Evolutionary conservation across 2,329 filamentous ascomycete genomes (phyloP).

Genomic region (Xylariaceae sp.): DNA sequence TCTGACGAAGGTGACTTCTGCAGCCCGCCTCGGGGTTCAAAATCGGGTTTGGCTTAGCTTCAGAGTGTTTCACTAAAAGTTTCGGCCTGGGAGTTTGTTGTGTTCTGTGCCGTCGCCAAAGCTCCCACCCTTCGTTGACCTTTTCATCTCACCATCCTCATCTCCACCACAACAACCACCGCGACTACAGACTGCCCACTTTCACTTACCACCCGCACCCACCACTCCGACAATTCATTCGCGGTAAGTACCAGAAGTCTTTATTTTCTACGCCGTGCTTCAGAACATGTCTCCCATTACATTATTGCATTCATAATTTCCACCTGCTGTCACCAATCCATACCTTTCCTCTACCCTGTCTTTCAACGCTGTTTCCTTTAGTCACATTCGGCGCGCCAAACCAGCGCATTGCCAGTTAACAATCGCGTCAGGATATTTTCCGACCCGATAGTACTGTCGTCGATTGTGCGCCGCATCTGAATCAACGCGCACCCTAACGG

Average conservation of each 20-base stretch:
- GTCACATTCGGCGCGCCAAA: background rate
- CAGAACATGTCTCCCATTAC: background rate
- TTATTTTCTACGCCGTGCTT: background rate
- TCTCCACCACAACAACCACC: background rate
- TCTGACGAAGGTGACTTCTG: conserved; percentile 25
- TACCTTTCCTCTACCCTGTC: background rate
- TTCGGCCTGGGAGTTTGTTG: conserved; percentile 16
- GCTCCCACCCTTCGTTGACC: conserved; percentile 3
- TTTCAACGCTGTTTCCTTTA: background rate
- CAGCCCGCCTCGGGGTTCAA: conserved; percentile 21
- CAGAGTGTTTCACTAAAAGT: conserved; percentile 27
- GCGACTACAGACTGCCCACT: no score
- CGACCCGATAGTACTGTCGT: background rate
- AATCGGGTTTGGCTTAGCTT: conserved; percentile 23
- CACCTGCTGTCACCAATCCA: background rate
- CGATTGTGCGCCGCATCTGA: background rate
- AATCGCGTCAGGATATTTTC: background rate
- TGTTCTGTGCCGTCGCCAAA: conserved; percentile 8
- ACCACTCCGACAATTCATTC: no score
- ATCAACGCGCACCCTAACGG: background rate
- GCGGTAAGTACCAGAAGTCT: background rate
- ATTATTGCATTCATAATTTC: background rate
- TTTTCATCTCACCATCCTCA: background rate
- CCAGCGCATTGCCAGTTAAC: background rate
- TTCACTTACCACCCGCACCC: no score